Base-by-base conservation (phyloP, 257 asterid genomes). In the Nicotiana otophora region DNA sequence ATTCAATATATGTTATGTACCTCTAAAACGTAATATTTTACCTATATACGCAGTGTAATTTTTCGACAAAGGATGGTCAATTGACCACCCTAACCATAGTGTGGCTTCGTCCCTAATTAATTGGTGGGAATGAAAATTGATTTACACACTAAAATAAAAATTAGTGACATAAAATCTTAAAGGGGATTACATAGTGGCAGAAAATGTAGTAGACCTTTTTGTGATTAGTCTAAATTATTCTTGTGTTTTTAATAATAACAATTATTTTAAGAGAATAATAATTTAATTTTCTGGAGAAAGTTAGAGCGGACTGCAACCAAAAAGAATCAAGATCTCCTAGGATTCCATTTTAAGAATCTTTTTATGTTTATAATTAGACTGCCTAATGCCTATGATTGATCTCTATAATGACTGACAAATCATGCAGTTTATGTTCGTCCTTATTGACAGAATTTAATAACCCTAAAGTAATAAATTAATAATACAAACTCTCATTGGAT, bases 331-430 rank as follows among this genome's bases (percentile, higher is more conserved):
- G 26, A 28, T 28, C 36, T 75, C 80, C 53, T 75, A 51, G 80
- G 80, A 51, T 75, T 51, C 80, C 63, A 75, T 28, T 72, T 75
- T 75, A 75, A 51, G 80, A 15, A 87, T 83, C 63, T 64, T n/a
- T 77, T 81, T 53, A 82, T 34, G 48, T 83, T 58, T 83, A 78
- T 82, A 80, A 84, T 63, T 58, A 87, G 60, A 51, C 28, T 75
- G 63, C 26, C 5, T 75, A 80, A 85, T 77, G 67, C 84, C 83
- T 80, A 86, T 88, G 87, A 88, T 86, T 83, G 84, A 83, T 68
- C 84, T 81, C 80, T 80, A 84, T 83, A 19, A 82, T 86, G 83
- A 74, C 89, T 84, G 77, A 78, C 81, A 51, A 57, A 17, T 76
- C 84, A 86, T 83, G 30, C 7, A 17, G 26, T 84, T 60, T 20